These are phyloP conservation scores for Trypanosoma theileri DNA, from an alignment of 208 protist species.

Conservation along the genomic window DNA sequence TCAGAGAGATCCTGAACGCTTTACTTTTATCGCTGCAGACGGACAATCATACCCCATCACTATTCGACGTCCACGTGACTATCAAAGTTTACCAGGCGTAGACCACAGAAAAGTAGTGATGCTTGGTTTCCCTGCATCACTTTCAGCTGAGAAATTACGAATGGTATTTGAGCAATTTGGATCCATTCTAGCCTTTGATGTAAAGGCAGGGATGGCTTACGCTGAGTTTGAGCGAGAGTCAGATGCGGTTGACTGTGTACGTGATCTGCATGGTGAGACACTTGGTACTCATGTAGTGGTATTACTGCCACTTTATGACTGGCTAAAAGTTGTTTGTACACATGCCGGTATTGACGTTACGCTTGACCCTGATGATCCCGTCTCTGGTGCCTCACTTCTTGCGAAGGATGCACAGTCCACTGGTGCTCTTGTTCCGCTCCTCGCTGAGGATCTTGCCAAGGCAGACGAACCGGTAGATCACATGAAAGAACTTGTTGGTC, in stretches of 20 bases:
- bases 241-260: slow-evolving; percentile 64
- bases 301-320: slow-evolving; percentile 69
- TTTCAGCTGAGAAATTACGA: slow-evolving; percentile 53
- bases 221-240: slow-evolving; percentile 59
- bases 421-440: slow-evolving; percentile 44
- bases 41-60: slow-evolving; percentile 54
- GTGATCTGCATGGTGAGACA: slow-evolving; percentile 69
- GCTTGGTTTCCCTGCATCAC: slow-evolving; percentile 64
- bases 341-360: slow-evolving; percentile 70
- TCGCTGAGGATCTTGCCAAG: slow-evolving; percentile 35
- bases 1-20: slow-evolving; percentile 46
- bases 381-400: slow-evolving; percentile 61
- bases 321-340: slow-evolving; percentile 69
- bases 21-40: slow-evolving; percentile 57
- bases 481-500: slow-evolving; percentile 70
- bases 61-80: slow-evolving; percentile 76
- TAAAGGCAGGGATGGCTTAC: slow-evolving; percentile 72
- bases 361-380: slow-evolving; percentile 67
- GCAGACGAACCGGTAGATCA: slow-evolving; percentile 47
- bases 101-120: slow-evolving; percentile 73
- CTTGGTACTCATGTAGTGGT: slow-evolving; percentile 67
- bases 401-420: slow-evolving; percentile 29
- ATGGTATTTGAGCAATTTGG: slow-evolving; percentile 68
- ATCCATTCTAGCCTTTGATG: slow-evolving; percentile 53
- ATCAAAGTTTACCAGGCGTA: slow-evolving; percentile 49